Evolutionary conservation across 768 basidiomycete genomes (phyloP), one percentile per base, ranked within the genome.

Genomic region (Mycena venus): DNA sequence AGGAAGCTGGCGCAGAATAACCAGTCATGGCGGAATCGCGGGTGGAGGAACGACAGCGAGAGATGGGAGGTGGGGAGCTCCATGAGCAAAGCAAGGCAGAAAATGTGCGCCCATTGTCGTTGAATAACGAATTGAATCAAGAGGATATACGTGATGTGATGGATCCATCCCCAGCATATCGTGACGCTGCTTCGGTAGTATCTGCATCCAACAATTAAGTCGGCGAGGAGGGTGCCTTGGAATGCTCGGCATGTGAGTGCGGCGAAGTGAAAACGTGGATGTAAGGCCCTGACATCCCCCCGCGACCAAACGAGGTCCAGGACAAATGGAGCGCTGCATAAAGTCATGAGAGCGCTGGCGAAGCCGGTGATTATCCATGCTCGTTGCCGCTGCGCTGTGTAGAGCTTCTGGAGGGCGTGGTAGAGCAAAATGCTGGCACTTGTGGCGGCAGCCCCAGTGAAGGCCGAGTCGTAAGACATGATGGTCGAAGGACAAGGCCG

Each of bases 81-180:
- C 90, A 91, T 89, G 25, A 86, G 70, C 0, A 84, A 83, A 29
- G 80, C 82, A 17, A 90, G 79, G 29, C 84, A 81, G 78, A 91
- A 91, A 17, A 89, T 79, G 31, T 86, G 84, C 4, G 85, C 77
- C 82, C 84, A 86, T 10, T 72, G 76, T 15, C 75, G 73, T 29
- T 83, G 79, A 21, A 87, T 80, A 3, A 85, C 75, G 70, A 86
- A 79, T 29, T 88, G 82, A 72, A 87, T 83, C 12, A 90, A 77
- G 53, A 81, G 75, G 68, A 89, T 78, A 74, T 90, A 89, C 31
- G 83, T 72, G 1, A 82, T 75, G 75, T 89, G 88, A 64, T 91
- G 90, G 25, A 89, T 82, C 90, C 90, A 91, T 4, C 90, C 90
- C n/a, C 87, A 89, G 38, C 89, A 77, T 1, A 89, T 56, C n/a